Conservation (phyloP, 345 rosid genomes). For the Combretum micranthum region DNA sequence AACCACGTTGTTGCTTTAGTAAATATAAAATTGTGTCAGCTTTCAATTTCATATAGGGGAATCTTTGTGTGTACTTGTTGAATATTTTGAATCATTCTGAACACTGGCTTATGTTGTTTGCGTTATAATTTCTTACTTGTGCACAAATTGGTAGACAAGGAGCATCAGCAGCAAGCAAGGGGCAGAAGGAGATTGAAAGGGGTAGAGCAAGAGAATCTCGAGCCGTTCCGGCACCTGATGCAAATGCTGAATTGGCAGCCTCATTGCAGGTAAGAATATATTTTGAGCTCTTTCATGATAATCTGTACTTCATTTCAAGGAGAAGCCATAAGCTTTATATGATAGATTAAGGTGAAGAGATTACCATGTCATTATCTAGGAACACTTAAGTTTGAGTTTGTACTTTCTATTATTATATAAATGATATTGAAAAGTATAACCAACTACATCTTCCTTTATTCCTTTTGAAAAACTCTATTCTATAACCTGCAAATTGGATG, state of each 20-base stretch:
- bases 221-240: slow-evolving; percentile 94
- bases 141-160: slow-evolving; percentile 48
- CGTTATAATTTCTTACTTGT: slow-evolving; percentile 2
- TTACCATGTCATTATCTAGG: too few species aligned
- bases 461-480: too few species aligned
- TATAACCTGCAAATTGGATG: too few species aligned
- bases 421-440: too few species aligned
- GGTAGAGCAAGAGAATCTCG: slow-evolving; percentile 80
- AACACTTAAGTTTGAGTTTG: too few species aligned
- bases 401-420: too few species aligned
- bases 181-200: slow-evolving; percentile 67
- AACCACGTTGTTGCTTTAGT: too few species aligned
- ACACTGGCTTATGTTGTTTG: slow-evolving; percentile 1
- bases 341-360: too few species aligned
- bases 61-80: not conserved
- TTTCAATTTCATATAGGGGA: not conserved
- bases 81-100: not conserved
- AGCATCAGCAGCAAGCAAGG: slow-evolving; percentile 63
- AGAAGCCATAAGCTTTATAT: too few species aligned
- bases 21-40: too few species aligned
- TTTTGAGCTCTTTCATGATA: not conserved
- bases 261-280: slow-evolving; percentile 70
- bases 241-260: slow-evolving; percentile 75
- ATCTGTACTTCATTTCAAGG: too few species aligned
- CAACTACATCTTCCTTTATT: too few species aligned